These are phyloP conservation scores for Hypoxylon subgilvum DNA, from an alignment of 495 filamentous ascomycete species.

Conservation along the genomic window DNA sequence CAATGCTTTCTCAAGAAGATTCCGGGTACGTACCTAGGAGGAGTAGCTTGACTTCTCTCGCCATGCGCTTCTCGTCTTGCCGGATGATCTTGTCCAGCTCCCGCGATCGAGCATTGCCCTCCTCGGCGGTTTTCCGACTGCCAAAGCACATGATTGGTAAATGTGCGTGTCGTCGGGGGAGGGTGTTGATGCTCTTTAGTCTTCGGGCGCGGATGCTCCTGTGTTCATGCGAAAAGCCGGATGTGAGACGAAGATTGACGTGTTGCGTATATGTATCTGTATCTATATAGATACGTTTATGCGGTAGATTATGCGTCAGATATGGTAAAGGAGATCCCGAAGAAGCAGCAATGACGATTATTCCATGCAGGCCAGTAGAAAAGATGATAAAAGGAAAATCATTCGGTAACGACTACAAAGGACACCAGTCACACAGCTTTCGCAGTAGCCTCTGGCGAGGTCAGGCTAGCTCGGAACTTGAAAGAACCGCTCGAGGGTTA, in stretches of 20 bases:
- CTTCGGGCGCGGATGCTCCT: slow-evolving; percentile 2
- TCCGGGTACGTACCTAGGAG: slow-evolving; percentile 68
- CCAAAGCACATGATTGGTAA: slow-evolving; percentile 69
- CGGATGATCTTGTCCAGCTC: slow-evolving; percentile 80
- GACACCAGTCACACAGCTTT: slow-evolving; percentile 9
- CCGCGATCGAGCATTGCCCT: slow-evolving; percentile 57
- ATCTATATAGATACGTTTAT: slow-evolving; percentile 20
- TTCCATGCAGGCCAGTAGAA: slow-evolving; percentile 12
- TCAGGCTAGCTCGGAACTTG: slow-evolving; percentile 22
- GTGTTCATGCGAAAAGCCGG: slow-evolving; percentile 18
- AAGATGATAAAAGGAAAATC: slow-evolving; percentile 8
- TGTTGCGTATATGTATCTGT: neutral
- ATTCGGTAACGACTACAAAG: slow-evolving; percentile 5
- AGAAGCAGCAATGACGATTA: neutral
- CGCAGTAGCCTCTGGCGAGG: slow-evolving; percentile 4
- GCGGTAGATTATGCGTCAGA: no score
- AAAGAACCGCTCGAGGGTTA: slow-evolving; percentile 25
- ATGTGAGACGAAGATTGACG: neutral
- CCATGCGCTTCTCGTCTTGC: slow-evolving; percentile 79
- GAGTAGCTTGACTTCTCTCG: slow-evolving; percentile 82
- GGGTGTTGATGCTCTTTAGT: slow-evolving; percentile 3
- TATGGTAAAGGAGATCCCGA: neutral
- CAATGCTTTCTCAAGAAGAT: slow-evolving; percentile 11
- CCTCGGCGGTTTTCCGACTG: slow-evolving; percentile 56
- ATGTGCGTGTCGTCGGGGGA: slow-evolving; percentile 14